phyloP scores from a whole-genome alignment of 768 basidiomycete species.

The Daedaleopsis sinensis region DNA sequence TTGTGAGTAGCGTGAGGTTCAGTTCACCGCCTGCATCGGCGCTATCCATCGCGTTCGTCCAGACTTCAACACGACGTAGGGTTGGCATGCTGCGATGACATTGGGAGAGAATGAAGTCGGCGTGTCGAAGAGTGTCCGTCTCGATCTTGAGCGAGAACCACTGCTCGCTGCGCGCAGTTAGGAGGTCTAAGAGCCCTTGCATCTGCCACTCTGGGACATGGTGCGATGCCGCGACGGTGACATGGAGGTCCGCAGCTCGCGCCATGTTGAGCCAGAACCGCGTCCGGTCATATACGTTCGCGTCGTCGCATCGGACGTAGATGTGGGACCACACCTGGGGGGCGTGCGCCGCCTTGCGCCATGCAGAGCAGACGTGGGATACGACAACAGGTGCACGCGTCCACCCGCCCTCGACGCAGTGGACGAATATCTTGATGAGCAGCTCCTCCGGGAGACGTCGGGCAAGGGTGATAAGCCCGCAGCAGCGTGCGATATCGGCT shows the following conservation, averaged over 20 bases:
- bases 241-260: slow-evolving; percentile 43
- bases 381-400: slow-evolving; percentile 54
- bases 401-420: slow-evolving; percentile 53
- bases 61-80: slow-evolving; percentile 38
- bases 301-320: slow-evolving; percentile 50
- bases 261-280: slow-evolving; percentile 55
- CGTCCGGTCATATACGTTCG: slow-evolving; percentile 45
- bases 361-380: slow-evolving; percentile 61
- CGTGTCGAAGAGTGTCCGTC: slow-evolving; percentile 39
- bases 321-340: slow-evolving; percentile 63
- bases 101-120: slow-evolving; percentile 41
- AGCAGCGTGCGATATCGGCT: slow-evolving; percentile 45
- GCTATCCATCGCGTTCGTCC: slow-evolving; percentile 15
- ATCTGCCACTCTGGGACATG: slow-evolving; percentile 32
- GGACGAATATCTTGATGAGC: slow-evolving; percentile 55
- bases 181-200: slow-evolving; percentile 41
- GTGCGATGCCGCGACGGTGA: slow-evolving; percentile 41
- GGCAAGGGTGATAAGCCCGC: slow-evolving; percentile 55
- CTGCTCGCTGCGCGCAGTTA: slow-evolving; percentile 41
- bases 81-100: slow-evolving; percentile 38
- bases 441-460: slow-evolving; percentile 58
- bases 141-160: slow-evolving; percentile 50
- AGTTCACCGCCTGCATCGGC: slow-evolving; percentile 7
- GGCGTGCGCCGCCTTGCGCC: slow-evolving; percentile 54
- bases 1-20: slow-evolving; percentile 10